Conservation (phyloP, 805 yeast genomes). For the Nakazawaea siamensis region DNA sequence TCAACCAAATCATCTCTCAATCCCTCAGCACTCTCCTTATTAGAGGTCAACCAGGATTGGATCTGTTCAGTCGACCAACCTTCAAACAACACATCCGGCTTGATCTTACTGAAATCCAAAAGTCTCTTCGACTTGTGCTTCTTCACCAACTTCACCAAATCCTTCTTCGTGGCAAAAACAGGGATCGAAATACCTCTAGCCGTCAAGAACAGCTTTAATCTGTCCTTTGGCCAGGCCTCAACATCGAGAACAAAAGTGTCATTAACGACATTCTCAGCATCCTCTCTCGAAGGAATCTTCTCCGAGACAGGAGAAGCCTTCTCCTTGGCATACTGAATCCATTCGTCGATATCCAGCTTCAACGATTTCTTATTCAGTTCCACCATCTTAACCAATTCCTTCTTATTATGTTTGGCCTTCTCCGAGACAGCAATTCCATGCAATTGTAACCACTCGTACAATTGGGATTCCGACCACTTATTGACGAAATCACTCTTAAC, state of each 20-base stretch:
- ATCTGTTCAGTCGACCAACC: slow-evolving; percentile 30
- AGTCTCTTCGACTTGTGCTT: slow-evolving; percentile 24
- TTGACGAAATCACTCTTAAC: slow-evolving; percentile 37
- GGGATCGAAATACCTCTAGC: slow-evolving; percentile 32
- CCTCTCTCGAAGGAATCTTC: slow-evolving; percentile 6
- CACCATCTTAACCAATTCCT: slow-evolving; percentile 27
- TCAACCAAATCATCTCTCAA: slow-evolving; percentile 19
- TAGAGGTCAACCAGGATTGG: slow-evolving; percentile 30
- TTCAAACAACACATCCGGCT: slow-evolving; percentile 23
- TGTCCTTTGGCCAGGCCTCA: slow-evolving; percentile 38
- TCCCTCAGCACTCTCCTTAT: slow-evolving; percentile 20
- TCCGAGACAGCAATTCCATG: slow-evolving; percentile 33
- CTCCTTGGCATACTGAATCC: slow-evolving; percentile 21
- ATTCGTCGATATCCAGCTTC: slow-evolving; percentile 30
- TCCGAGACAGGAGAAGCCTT: slow-evolving; percentile 23
- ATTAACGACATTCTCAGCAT: slow-evolving; percentile 27
- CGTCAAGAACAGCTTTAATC: slow-evolving; percentile 31
- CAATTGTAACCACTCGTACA: slow-evolving; percentile 43
- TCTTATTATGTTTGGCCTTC: slow-evolving; percentile 23
- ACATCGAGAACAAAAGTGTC: slow-evolving; percentile 38
- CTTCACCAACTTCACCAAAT: slow-evolving; percentile 31
- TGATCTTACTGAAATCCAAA: slow-evolving; percentile 16
- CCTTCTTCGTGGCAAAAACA: slow-evolving; percentile 28
- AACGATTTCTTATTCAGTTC: slow-evolving; percentile 24
- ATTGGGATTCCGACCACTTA: slow-evolving; percentile 45